phyloP scores from a whole-genome alignment of 345 rosid genomes.

The Heritiera littoralis region DNA sequence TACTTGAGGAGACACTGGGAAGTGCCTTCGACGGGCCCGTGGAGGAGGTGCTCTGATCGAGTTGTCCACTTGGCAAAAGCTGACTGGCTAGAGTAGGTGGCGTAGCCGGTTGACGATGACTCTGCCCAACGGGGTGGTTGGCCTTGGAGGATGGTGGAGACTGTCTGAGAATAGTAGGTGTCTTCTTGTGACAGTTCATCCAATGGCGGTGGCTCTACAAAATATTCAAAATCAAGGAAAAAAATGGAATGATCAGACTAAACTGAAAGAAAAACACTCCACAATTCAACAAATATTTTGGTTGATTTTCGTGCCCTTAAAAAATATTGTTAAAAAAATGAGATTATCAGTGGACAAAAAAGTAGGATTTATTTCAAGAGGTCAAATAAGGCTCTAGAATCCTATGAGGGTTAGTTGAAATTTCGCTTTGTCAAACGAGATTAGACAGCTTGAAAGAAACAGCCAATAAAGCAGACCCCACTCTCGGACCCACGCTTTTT shows the following conservation, averaged over 20 bases:
- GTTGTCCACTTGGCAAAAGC: conserved; percentile 71
- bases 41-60: conserved; percentile 38
- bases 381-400: background rate
- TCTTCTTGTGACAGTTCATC: conserved; percentile 66
- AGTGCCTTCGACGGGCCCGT: conserved; percentile 39
- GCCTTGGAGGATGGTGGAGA: conserved; percentile 69
- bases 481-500: background rate
- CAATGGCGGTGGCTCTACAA: conserved; percentile 37
- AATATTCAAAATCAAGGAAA: too few relatives aligned
- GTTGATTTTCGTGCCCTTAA: too few relatives aligned
- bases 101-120: conserved; percentile 38
- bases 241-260: background rate
- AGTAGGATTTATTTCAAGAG: background rate
- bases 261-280: background rate
- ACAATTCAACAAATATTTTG: background rate
- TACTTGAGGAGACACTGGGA: conserved; percentile 85
- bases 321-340: too few relatives aligned
- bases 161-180: conserved; percentile 82
- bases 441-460: background rate
- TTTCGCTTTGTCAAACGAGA: background rate
- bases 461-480: background rate
- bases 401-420: conserved; percentile 7
- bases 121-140: conserved; percentile 56
- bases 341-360: background rate
- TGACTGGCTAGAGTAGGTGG: conserved; percentile 51